Conservation (phyloP, 106 monocot genomes). For the Dendrobium officinale region DNA sequence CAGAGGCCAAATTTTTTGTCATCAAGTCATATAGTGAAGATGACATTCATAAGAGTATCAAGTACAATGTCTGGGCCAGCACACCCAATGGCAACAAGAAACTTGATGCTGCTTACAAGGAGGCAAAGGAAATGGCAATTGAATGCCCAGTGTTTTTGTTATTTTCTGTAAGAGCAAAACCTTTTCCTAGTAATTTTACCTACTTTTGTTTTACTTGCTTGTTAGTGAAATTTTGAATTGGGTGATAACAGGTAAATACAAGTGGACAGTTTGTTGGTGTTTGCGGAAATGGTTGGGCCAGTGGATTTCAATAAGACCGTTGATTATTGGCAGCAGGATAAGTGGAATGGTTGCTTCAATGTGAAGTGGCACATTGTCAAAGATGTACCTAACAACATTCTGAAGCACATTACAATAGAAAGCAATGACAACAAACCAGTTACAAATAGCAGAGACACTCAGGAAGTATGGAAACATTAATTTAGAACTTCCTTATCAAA, state of each 20-base stretch:
- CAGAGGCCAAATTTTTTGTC: constrained; percentile 69
- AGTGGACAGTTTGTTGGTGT: constrained; percentile 92
- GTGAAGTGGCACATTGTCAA: constrained; percentile 90
- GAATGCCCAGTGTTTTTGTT: constrained; percentile 65
- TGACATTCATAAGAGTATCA: constrained; percentile 79
- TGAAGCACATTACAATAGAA: constrained; percentile 73
- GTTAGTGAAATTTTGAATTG: not conserved
- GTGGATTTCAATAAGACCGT: constrained; percentile 89
- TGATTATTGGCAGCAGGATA: constrained; percentile 90
- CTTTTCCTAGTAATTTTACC: not conserved
- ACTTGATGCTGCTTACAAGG: constrained; percentile 65
- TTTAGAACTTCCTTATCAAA: not conserved
- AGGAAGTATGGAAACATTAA: constrained; percentile 38
- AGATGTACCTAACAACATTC: constrained; percentile 67
- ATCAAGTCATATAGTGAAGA: constrained; percentile 93
- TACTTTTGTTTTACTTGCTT: not conserved
- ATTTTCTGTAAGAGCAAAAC: constrained; percentile 61
- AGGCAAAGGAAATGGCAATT: constrained; percentile 41
- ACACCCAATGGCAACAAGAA: constrained; percentile 82
- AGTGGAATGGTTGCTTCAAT: constrained; percentile 88
- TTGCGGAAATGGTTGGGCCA: constrained; percentile 74
- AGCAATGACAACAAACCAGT: constrained; percentile 98
- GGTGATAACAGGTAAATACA: constrained; percentile 53
- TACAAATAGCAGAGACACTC: constrained; percentile 85
- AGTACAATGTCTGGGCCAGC: constrained; percentile 88